Base-by-base conservation (phyloP, 495 filamentous ascomycete genomes). In the Oleoguttula mirabilis region DNA sequence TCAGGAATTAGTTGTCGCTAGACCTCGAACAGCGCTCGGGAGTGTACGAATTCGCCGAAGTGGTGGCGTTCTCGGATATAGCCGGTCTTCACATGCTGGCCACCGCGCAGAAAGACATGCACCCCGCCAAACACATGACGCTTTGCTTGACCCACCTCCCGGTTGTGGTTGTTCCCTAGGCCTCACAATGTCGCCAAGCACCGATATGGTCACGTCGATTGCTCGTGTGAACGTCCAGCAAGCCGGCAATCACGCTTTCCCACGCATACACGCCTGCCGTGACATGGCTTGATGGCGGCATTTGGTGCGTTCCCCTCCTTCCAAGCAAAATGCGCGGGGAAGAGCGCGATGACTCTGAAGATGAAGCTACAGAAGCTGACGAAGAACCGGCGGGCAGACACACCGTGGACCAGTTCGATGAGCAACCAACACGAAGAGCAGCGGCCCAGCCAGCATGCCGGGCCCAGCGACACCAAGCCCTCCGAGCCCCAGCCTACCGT, bases 331-430 rank as follows among this genome's bases (percentile, higher is more conserved):
- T 41, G 23, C 23, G 22, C 2, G 16, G 16, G 20, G 35, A 11
- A 16, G 35, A 39, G 21, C 21, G 27, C 30, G 27, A 36, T 50
- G 21, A 33, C 17, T n/a, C 16, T 39, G 16, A 19, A 31, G 11
- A 20, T 21, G 43, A 46, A 39, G 27, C n/a, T 39, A 7, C 14
- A 30, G 16, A 51, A 28, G 32, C 48, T 51, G 27, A 51, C 25
- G 19, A 37, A 25, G 25, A 31, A 32, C 6, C 32, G 47, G 12
- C 4, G 7, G 30, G 54, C 67, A 74, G 73, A 79, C 62, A 68
- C 75, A 47, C 75, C 76, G 61, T 81, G 77, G 77, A 69, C 73
- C 62, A 62, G 63, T 63, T 73, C 65, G 66, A 73, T 74, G 70
- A 66, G 68, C 54, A 15, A 32, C 31, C 27, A 15, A 15, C 17